phyloP scores from a whole-genome alignment of 331 rosid species.

The Pyracantha coccinea region DNA sequence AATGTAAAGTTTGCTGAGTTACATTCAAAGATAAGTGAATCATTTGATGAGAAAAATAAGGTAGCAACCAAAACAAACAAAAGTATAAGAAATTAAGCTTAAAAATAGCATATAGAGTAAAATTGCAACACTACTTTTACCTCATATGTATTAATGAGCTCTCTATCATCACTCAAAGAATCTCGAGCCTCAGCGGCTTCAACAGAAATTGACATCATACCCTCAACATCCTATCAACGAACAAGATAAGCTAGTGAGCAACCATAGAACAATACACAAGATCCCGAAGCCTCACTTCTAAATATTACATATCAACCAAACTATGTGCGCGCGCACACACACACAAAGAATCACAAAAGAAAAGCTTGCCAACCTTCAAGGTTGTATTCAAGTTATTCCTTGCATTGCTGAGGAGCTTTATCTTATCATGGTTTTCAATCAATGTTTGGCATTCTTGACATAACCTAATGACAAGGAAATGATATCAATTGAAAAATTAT shows the following conservation, averaged over 20 bases:
- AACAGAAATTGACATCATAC: conserved; percentile 98
- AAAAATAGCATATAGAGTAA: background rate
- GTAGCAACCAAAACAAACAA: background rate
- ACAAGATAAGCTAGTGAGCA: conserved; percentile 3
- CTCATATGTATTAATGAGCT: conserved; percentile 84
- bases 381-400: conserved; percentile 94
- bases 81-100: background rate
- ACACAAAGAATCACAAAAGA: background rate
- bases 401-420: conserved; percentile 96
- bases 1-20: background rate
- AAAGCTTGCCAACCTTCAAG: conserved; percentile 55
- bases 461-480: conserved; percentile 43
- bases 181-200: conserved; percentile 96
- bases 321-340: background rate
- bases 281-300: background rate
- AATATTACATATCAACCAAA: background rate
- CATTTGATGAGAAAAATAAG: background rate
- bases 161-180: conserved; percentile 90
- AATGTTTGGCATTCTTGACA: conserved; percentile 93
- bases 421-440: conserved; percentile 96
- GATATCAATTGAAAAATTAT: conserved; percentile 11
- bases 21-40: background rate
- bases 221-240: conserved; percentile 87
- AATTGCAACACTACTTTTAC: conserved; percentile 29
- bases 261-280: background rate